phyloP scores from a whole-genome alignment of 306 rosid genomes.

The Corylus americana region DNA sequence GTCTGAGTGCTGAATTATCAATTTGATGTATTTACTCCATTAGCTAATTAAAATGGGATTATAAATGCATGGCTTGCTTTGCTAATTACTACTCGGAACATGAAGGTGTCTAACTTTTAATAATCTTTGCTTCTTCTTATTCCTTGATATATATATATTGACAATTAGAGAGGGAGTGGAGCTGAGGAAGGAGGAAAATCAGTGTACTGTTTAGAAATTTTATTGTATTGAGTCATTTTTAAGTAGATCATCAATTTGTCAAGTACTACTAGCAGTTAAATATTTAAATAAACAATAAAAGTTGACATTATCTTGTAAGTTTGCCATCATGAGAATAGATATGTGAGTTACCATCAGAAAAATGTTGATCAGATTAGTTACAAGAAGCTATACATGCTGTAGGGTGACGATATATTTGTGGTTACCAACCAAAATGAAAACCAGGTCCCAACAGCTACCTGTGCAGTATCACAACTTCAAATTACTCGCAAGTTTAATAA shows the following conservation, averaged over 20 bases:
- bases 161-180: neutral
- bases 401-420: slow-evolving; percentile 78
- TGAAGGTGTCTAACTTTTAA: neutral
- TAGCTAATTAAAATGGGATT: neutral
- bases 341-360: slow-evolving; percentile 91
- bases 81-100: neutral
- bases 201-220: neutral
- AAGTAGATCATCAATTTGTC: neutral
- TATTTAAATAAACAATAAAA: neutral
- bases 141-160: neutral
- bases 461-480: slow-evolving; percentile 36
- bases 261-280: neutral
- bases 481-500: slow-evolving; percentile 14
- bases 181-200: neutral
- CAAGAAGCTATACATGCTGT: slow-evolving; percentile 98
- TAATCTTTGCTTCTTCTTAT: neutral
- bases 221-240: neutral
- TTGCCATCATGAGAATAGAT: slow-evolving; percentile 50
- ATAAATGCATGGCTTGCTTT: neutral
- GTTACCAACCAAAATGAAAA: slow-evolving; percentile 86
- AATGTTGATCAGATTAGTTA: slow-evolving; percentile 71
- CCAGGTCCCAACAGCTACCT: slow-evolving; percentile 82
- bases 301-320: slow-evolving; percentile 33
- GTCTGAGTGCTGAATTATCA: neutral
- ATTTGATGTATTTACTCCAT: neutral